These are phyloP conservation scores for Calonectria pauciramosa DNA, from an alignment of 2,329 filamentous ascomycete genomes.

Conservation along the genomic window DNA sequence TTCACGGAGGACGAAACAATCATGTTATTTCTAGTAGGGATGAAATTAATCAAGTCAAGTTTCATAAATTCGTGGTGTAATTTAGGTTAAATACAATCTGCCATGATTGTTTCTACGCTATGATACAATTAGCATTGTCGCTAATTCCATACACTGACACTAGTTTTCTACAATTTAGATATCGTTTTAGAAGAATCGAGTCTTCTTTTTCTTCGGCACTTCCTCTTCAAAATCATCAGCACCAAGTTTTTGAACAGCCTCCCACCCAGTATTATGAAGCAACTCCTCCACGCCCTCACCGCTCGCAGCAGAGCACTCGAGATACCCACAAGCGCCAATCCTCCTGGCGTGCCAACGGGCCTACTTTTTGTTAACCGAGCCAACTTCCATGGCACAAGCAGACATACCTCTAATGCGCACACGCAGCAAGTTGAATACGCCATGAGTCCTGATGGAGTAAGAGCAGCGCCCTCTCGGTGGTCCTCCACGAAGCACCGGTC, in stretches of 20 bases:
- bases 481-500: constrained; percentile 42
- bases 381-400: not conserved
- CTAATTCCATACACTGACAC: too few species aligned
- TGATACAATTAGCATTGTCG: not conserved
- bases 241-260: constrained; percentile 40
- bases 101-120: not conserved
- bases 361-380: constrained; percentile 36
- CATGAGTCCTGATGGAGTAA: constrained; percentile 22
- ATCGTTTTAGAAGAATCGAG: constrained; percentile 32
- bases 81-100: not conserved
- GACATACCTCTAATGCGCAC: constrained; percentile 44
- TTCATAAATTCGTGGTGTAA: not conserved
- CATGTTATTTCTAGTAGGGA: not conserved
- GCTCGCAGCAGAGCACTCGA: constrained; percentile 54
- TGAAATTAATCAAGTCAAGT: not conserved
- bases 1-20: not conserved
- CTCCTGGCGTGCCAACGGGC: constrained; percentile 49
- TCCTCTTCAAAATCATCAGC: constrained; percentile 21
- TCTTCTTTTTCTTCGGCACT: constrained; percentile 35
- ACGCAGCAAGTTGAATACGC: constrained; percentile 50
- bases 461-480: constrained; percentile 27
- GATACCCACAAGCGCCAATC: constrained; percentile 47
- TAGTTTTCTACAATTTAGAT: not conserved
- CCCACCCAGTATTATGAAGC: constrained; percentile 44
- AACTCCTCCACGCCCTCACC: constrained; percentile 51